A percentile compares a stretch with the other conserved stretches of the same genome.
Evolutionary conservation across 805 yeast genomes (phyloP).

Genomic region (Debaryomyces castellii): DNA sequence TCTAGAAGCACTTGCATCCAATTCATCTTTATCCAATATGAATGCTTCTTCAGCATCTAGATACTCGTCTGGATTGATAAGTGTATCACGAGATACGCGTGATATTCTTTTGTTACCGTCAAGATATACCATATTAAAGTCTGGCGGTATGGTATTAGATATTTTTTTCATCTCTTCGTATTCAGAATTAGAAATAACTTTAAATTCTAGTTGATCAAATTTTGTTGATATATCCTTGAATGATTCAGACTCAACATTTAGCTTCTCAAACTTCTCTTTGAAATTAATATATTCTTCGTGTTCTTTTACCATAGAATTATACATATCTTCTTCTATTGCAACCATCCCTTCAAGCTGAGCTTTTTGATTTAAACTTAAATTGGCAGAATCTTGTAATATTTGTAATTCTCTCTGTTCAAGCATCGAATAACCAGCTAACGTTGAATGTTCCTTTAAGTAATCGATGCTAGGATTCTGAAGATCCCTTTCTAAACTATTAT

Average conservation of each 20-base stretch:
- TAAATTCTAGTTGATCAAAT: background rate
- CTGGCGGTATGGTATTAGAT: background rate
- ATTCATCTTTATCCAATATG: constrained; percentile 24
- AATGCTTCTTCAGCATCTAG: constrained; percentile 33
- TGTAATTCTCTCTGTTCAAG: constrained; percentile 10
- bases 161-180: constrained; percentile 9
- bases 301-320: constrained; percentile 5
- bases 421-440: constrained; percentile 6
- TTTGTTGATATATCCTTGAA: background rate
- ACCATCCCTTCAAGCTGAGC: constrained; percentile 16
- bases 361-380: constrained; percentile 11
- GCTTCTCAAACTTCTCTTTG: background rate
- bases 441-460: background rate
- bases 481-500: background rate
- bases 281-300: constrained; percentile 1
- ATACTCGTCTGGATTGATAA: constrained; percentile 9
- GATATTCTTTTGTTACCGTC: background rate
- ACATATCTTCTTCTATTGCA: constrained; percentile 13
- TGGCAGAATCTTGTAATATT: constrained; percentile 12
- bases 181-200: constrained; percentile 16
- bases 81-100: constrained; percentile 1
- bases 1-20: constrained; percentile 22
- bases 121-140: background rate
- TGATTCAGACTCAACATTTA: background rate
- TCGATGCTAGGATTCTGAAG: background rate